phyloP scores from a whole-genome alignment of 2,329 filamentous ascomycete genomes.

The Colletotrichum coccodes region DNA sequence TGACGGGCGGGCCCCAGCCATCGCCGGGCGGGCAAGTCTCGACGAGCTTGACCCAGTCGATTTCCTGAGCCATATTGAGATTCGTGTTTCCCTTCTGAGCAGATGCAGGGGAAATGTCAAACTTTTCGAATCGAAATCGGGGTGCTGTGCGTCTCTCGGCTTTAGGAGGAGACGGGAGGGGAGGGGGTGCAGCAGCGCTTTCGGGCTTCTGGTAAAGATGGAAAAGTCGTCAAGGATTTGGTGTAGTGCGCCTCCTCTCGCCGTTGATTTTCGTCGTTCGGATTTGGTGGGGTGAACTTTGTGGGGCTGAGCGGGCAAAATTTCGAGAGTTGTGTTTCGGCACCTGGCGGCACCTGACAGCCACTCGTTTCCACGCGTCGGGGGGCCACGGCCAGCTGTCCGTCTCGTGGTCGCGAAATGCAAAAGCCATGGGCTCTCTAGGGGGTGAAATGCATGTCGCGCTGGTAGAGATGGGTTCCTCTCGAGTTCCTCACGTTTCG shows the following conservation, averaged over 20 bases:
- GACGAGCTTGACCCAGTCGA: slow-evolving; percentile 72
- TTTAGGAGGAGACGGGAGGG: slow-evolving; percentile 5
- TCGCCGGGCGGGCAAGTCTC: slow-evolving; percentile 78
- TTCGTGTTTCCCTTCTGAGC: slow-evolving; percentile 1
- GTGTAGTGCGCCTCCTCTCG: slow-evolving; percentile 30
- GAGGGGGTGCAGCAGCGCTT: slow-evolving; percentile 24
- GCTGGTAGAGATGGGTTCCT: too few relatives aligned
- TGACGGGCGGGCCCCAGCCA: slow-evolving; percentile 87
- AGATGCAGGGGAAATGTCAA: background rate
- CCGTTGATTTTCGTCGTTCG: slow-evolving; percentile 34
- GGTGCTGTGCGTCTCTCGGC: slow-evolving; percentile 6
- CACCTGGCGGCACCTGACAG: slow-evolving; percentile 14
- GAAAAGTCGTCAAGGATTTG: slow-evolving; percentile 34
- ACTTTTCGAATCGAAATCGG: slow-evolving; percentile 1
- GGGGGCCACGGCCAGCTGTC: slow-evolving; percentile 17
- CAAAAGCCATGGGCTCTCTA: background rate
- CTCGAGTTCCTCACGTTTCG: too few relatives aligned
- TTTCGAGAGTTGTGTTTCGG: slow-evolving; percentile 19
- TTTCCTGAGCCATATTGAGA: slow-evolving; percentile 61
- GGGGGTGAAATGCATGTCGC: background rate
- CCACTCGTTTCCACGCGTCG: slow-evolving; percentile 25
- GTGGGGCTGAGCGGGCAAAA: slow-evolving; percentile 36
- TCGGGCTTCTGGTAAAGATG: slow-evolving; percentile 26
- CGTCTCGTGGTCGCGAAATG: background rate
- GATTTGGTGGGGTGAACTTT: slow-evolving; percentile 36